Evolutionary conservation across 2,329 filamentous ascomycete species (phyloP).

Genomic region (Fusarium duplospermum): DNA sequence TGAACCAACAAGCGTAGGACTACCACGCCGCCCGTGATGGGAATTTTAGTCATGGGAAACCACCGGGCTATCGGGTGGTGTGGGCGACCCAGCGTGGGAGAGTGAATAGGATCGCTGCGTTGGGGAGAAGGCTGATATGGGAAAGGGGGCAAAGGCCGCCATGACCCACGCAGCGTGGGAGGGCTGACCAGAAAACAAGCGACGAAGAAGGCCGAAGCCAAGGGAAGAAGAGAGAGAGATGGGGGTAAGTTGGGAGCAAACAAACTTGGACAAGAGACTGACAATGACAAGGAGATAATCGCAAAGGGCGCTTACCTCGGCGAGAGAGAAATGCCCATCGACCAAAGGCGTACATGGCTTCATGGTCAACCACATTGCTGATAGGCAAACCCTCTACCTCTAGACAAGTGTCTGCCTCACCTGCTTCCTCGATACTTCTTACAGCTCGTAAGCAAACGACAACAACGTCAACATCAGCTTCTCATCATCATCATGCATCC

Average conservation of each 20-base stretch:
- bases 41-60: slow-evolving; percentile 44
- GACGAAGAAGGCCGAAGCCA: no score
- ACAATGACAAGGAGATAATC: slow-evolving; percentile 4
- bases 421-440: neutral
- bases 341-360: neutral
- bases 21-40: slow-evolving; percentile 21
- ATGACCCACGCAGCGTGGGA: slow-evolving; percentile 38
- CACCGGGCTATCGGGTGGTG: slow-evolving; percentile 22
- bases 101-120: slow-evolving; percentile 19
- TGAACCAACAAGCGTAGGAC: slow-evolving; percentile 27
- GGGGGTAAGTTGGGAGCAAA: neutral
- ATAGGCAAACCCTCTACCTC: neutral
- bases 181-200: no score
- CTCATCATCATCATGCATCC: slow-evolving; percentile 12
- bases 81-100: slow-evolving; percentile 25
- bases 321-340: neutral
- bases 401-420: slow-evolving; percentile 4
- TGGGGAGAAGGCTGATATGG: slow-evolving; percentile 12
- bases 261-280: neutral
- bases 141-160: slow-evolving; percentile 13
- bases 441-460: slow-evolving; percentile 1
- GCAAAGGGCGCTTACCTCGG: slow-evolving; percentile 17
- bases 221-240: neutral
- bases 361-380: neutral
- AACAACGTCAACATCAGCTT: neutral